Percentiles rank a stretch among this genome's conserved stretches.
Evolutionary conservation across 257 asterid species (phyloP).

Genomic region (Paulownia fortunei): DNA sequence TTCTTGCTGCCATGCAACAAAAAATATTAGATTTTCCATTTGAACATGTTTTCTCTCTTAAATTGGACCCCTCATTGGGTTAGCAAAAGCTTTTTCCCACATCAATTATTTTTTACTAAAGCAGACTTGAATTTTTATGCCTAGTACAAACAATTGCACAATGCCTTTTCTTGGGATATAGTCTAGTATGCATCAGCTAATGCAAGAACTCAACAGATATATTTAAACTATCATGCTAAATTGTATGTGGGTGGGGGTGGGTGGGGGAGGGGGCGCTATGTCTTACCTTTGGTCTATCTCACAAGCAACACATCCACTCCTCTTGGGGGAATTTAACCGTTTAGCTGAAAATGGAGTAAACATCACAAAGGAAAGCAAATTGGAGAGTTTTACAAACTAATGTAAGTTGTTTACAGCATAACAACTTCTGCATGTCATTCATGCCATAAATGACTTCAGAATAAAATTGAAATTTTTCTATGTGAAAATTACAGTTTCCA

Average conservation of each 20-base stretch:
- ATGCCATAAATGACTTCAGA: background rate
- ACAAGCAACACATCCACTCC: background rate
- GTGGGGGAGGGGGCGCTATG: background rate
- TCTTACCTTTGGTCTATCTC: background rate
- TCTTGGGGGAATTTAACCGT: background rate
- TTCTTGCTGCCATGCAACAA: too few relatives aligned
- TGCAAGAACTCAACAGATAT: background rate
- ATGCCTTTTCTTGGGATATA: too few relatives aligned
- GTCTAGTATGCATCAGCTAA: background rate
- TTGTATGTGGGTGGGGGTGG: too few relatives aligned
- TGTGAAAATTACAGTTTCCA: too few relatives aligned
- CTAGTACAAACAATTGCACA: too few relatives aligned
- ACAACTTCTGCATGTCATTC: background rate
- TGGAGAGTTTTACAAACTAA: background rate
- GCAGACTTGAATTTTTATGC: too few relatives aligned
- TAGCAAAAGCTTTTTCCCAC: too few relatives aligned
- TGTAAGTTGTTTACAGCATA: background rate
- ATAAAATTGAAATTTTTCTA: too few relatives aligned
- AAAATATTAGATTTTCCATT: too few relatives aligned
- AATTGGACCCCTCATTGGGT: too few relatives aligned
- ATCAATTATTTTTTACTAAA: too few relatives aligned
- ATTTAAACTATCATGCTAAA: background rate
- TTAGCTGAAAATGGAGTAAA: background rate
- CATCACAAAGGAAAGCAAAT: background rate
- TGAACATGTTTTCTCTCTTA: too few relatives aligned